Percentiles rank a stretch among this genome's conserved stretches.
Conservation (phyloP, 768 basidiomycete genomes). For the Filobasidium wieringae region DNA sequence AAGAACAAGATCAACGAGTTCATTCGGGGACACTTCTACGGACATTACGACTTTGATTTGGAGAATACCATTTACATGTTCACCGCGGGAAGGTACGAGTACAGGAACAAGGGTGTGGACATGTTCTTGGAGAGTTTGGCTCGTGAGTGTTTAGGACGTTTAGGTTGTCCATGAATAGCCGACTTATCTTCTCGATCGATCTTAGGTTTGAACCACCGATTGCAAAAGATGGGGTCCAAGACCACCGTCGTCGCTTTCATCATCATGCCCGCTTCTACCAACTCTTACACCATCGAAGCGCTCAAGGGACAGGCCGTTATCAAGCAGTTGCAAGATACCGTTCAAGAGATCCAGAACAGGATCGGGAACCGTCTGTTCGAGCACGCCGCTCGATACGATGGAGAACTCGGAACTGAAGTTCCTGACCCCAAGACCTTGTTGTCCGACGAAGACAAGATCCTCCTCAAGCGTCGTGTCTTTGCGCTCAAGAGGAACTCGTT, state of each 20-base stretch:
- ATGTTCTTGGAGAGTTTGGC: conserved; percentile 98
- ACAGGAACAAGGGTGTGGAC: conserved; percentile 97
- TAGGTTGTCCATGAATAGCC: neutral
- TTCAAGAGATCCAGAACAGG: conserved; percentile 85
- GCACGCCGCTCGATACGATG: conserved; percentile 81
- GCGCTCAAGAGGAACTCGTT: conserved; percentile 87
- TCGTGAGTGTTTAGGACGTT: conserved; percentile 41
- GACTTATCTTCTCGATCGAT: neutral
- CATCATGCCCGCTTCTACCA: conserved; percentile 93
- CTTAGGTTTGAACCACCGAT: conserved; percentile 50
- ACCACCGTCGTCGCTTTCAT: conserved; percentile 94
- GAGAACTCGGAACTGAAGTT: conserved; percentile 61
- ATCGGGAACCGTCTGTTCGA: conserved; percentile 88
- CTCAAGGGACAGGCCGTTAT: conserved; percentile 96
- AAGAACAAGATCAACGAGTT: conserved; percentile 99
- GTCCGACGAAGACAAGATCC: conserved; percentile 81
- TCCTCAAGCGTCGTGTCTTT: conserved; percentile 90
- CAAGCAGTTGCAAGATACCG: conserved; percentile 89
- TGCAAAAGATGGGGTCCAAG: conserved; percentile 57
- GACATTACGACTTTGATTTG: conserved; percentile 90
- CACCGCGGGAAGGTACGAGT: conserved; percentile 98
- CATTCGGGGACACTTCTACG: conserved; percentile 93
- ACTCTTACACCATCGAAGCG: conserved; percentile 94
- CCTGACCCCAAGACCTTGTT: conserved; percentile 66
- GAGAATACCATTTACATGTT: conserved; percentile 72